These are phyloP conservation scores for Vitis amurensis DNA, from an alignment of 164 flowering plant genomes.

Conservation along the genomic window DNA sequence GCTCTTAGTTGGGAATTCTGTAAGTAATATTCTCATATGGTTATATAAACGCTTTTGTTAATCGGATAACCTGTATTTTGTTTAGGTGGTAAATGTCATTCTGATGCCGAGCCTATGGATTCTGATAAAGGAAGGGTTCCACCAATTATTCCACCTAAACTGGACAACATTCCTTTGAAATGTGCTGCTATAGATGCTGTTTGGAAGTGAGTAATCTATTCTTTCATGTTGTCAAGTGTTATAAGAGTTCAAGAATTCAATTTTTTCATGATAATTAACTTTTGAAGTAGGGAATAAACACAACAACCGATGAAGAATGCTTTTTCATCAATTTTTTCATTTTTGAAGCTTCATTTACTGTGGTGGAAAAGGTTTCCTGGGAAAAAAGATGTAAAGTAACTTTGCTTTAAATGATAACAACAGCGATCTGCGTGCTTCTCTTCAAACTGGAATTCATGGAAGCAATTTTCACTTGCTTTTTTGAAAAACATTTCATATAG, in stretches of 20 bases:
- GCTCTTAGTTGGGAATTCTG: background rate
- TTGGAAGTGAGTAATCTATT: constrained; percentile 34
- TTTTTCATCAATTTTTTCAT: too few relatives aligned
- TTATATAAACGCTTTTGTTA: background rate
- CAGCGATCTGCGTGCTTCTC: background rate
- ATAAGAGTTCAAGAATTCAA: too few relatives aligned
- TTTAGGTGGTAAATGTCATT: background rate
- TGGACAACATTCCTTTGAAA: background rate
- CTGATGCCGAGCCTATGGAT: background rate
- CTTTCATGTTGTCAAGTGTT: background rate
- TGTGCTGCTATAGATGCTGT: constrained; percentile 18
- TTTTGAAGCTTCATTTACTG: background rate
- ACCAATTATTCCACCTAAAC: background rate
- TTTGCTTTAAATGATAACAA: background rate
- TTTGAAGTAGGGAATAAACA: background rate
- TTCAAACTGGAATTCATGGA: too few relatives aligned
- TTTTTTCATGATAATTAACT: background rate
- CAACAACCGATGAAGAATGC: too few relatives aligned
- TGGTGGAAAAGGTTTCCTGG: background rate
- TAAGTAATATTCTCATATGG: background rate
- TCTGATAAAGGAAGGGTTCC: background rate
- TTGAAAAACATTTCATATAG: too few relatives aligned
- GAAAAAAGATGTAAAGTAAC: background rate
- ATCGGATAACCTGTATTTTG: background rate
- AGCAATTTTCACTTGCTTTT: too few relatives aligned